Base-by-base conservation (phyloP, 2,329 filamentous ascomycete species). In the Aurifilum marmelostoma region DNA sequence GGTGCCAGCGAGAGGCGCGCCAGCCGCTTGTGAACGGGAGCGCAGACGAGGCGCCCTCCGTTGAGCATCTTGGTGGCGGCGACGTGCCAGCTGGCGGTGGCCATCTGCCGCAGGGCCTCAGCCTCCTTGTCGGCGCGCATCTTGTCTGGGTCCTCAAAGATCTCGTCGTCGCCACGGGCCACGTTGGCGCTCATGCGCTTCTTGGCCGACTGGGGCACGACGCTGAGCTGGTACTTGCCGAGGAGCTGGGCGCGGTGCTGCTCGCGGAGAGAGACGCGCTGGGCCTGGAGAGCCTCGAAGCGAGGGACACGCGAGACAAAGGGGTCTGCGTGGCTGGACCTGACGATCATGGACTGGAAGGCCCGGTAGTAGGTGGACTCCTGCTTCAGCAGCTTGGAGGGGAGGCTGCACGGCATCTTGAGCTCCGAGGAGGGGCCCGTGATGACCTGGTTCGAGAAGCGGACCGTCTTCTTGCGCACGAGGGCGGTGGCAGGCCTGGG, bases 341-440 rank as follows among this genome's bases (percentile, higher is more conserved):
- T 87, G 69, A 92, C 86, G 60, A 90, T 82, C 73, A 92, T 87
- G 76, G 91, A 89, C 73, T 93, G 89, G 78, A 97, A 97, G 12
- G 93, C 93, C 71, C 92, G 91, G 81, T 94, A 95, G 80, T 97
- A 97, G 6, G 94, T 92, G 3, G 91, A 90, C 75, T 96, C 92
- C 76, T 87, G 83, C 68, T 83, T 84, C 32, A 79, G 68, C 39
- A 89, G 79, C 79, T 85, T 81, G 67, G 85, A 80, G 12, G 86
- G 86, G 24, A 89, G 80, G 47, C 79, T 80, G 74, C 83, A 83
- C 32, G 85, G 84, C 56, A 83, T 78, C 50, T 72, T 41, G 65
- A 32, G 41, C 71, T 69, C 41, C 75, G 75, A 50, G 83, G 80
- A 70, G 77, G 81, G 73, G 18, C 54, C 70, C 9, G 78, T 79